Evolutionary conservation across 176 grass and related monocot genomes (phyloP).

Genomic region (Luzula sylvatica): DNA sequence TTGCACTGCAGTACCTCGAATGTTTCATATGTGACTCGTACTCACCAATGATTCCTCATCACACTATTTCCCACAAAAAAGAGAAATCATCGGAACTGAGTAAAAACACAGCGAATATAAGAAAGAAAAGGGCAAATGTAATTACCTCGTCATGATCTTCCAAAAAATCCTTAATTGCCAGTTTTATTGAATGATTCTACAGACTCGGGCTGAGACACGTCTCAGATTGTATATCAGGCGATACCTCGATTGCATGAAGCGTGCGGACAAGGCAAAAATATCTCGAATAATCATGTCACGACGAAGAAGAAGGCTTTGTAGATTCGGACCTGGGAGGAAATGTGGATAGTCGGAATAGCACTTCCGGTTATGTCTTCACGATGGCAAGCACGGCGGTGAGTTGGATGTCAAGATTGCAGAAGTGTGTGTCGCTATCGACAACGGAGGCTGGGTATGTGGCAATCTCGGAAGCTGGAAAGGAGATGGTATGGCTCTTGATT

Average conservation of each 20-base stretch:
- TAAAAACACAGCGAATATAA: neutral
- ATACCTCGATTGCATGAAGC: slow-evolving; percentile 17
- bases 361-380: too few relatives aligned
- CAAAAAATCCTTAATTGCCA: slow-evolving; percentile 63
- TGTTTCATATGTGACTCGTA: slow-evolving; percentile 52
- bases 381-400: too few relatives aligned
- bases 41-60: slow-evolving; percentile 54
- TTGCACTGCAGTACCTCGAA: slow-evolving; percentile 39
- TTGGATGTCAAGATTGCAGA: too few relatives aligned
- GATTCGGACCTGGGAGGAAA: too few relatives aligned
- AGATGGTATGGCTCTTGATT: too few relatives aligned
- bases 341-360: too few relatives aligned
- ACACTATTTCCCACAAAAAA: slow-evolving; percentile 15
- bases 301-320: slow-evolving; percentile 56
- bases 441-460: too few relatives aligned
- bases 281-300: slow-evolving; percentile 66
- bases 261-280: slow-evolving; percentile 35
- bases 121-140: neutral
- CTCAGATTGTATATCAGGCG: too few relatives aligned
- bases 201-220: too few relatives aligned
- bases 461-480: too few relatives aligned
- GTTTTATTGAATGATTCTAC: slow-evolving; percentile 42
- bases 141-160: slow-evolving; percentile 63
- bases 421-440: too few relatives aligned
- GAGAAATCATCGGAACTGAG: neutral